phyloP scores from a whole-genome alignment of 2,329 filamentous ascomycete genomes.

The Parasarocladium wereldwijsianum region DNA sequence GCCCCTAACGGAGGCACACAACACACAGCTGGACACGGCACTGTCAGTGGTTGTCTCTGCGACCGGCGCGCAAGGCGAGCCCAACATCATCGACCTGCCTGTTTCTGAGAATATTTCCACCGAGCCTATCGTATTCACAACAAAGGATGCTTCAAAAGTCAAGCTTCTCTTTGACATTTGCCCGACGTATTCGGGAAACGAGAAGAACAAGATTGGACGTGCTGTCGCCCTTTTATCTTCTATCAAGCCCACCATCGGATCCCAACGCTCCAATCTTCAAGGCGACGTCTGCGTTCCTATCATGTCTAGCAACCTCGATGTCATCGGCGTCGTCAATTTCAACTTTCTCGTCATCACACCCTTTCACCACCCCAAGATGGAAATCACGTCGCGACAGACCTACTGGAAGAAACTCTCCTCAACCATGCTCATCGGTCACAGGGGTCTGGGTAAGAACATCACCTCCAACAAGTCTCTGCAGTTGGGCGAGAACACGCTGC shows the following conservation, averaged over 20 bases:
- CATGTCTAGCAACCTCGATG: conserved; percentile 67
- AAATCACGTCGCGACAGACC: conserved; percentile 75
- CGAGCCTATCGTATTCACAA: conserved; percentile 82
- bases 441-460: conserved; percentile 81
- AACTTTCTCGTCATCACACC: conserved; percentile 93
- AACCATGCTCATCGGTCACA: conserved; percentile 65
- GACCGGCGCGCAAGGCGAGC: conserved; percentile 69
- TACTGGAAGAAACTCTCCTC: conserved; percentile 92
- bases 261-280: conserved; percentile 80
- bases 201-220: conserved; percentile 79
- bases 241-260: conserved; percentile 68
- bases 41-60: conserved; percentile 85
- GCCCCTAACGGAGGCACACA: conserved; percentile 74
- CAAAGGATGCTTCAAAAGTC: conserved; percentile 62
- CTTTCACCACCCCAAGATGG: conserved; percentile 88
- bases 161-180: conserved; percentile 90
- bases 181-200: conserved; percentile 81
- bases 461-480: conserved; percentile 75
- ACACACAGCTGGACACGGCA: conserved; percentile 86
- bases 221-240: conserved; percentile 79
- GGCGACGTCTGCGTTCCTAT: conserved; percentile 89
- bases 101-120: conserved; percentile 90
- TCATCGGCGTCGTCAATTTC: conserved; percentile 92
- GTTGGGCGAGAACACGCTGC: conserved; percentile 88
- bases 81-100: conserved; percentile 79